Percentiles rank a stretch among this genome's conserved stretches.
phyloP scores from a whole-genome alignment of 208 protist species.

The Leishmania gerbilli region DNA sequence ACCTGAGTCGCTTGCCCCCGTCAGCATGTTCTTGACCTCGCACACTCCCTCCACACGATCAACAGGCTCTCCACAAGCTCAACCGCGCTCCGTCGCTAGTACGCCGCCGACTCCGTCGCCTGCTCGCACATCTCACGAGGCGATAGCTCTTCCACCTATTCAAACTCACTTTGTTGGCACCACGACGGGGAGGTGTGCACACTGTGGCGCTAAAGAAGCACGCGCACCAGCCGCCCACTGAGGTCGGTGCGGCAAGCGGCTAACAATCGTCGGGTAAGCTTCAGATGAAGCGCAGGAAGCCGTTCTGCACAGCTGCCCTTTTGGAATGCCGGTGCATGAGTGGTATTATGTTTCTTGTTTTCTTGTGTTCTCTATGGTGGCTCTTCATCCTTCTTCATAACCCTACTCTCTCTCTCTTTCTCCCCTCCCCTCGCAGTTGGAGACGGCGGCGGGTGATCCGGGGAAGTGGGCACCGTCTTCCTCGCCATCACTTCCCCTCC shows the following conservation, averaged over 20 bases:
- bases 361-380: neutral
- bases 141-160: conserved; percentile 2
- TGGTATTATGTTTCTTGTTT: neutral
- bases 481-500: neutral
- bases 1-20: neutral
- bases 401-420: neutral
- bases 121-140: neutral
- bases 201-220: neutral
- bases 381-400: neutral
- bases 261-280: neutral
- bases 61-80: neutral
- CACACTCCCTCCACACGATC: neutral
- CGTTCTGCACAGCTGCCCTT: neutral
- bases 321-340: neutral
- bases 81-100: neutral
- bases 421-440: neutral
- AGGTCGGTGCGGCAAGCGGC: conserved; percentile 2
- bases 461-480: neutral
- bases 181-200: neutral
- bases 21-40: neutral
- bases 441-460: neutral
- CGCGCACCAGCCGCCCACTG: neutral
- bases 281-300: neutral
- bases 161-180: neutral
- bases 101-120: neutral